These are phyloP conservation scores for Rhododendron mucronatum DNA, from an alignment of 148 eudicot genomes.

Conservation along the genomic window DNA sequence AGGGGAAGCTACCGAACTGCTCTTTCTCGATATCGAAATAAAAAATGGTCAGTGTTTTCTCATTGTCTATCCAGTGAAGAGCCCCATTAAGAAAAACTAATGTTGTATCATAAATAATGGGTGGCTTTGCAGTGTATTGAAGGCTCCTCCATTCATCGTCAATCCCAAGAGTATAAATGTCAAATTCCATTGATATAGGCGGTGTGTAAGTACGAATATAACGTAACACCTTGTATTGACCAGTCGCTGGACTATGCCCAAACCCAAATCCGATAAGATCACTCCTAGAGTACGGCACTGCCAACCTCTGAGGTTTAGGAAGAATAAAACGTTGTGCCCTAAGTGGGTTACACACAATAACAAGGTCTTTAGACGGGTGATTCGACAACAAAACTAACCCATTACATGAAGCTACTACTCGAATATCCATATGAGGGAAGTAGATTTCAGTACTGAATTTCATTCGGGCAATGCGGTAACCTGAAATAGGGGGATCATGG, in stretches of 20 bases:
- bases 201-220: not conserved
- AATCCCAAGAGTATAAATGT: not conserved
- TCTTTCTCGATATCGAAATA: not conserved
- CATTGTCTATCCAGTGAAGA: not conserved
- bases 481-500: not conserved
- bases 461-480: too few species aligned
- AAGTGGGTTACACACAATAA: not conserved
- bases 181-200: not conserved
- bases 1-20: not conserved
- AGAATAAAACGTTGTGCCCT: not conserved
- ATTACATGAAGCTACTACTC: not conserved
- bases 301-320: not conserved
- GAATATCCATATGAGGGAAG: not conserved
- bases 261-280: not conserved
- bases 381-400: not conserved
- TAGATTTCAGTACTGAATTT: not conserved
- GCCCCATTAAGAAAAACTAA: not conserved
- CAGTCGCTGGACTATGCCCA: not conserved
- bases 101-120: not conserved
- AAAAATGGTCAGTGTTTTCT: not conserved
- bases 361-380: not conserved
- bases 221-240: not conserved
- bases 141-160: not conserved
- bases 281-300: too few species aligned
- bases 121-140: not conserved